phyloP scores from a whole-genome alignment of 352 stramenopile species.

The Phytophthora cryptogea region DNA sequence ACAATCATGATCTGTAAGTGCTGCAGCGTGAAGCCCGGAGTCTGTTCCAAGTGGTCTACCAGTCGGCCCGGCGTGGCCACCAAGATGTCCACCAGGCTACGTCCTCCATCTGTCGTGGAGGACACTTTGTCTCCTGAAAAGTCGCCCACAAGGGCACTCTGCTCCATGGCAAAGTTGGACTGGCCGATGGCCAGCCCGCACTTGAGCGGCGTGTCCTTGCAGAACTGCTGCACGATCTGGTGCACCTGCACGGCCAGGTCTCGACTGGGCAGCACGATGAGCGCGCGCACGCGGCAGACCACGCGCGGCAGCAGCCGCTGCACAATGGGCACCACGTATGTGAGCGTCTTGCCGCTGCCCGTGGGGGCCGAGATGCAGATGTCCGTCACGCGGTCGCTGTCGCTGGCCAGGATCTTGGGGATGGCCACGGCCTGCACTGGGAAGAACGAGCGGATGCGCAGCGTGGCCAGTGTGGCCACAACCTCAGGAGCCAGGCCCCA shows the following conservation, averaged over 20 bases:
- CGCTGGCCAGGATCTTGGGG: slow-evolving; percentile 87
- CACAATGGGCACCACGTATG: slow-evolving; percentile 96
- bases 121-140: slow-evolving; percentile 11
- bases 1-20: slow-evolving; percentile 97
- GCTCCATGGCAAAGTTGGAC: slow-evolving; percentile 87
- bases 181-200: slow-evolving; percentile 93
- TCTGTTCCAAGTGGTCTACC: slow-evolving; percentile 97
- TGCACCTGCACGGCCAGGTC: slow-evolving; percentile 95
- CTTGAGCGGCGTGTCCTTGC: slow-evolving; percentile 73
- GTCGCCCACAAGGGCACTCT: slow-evolving; percentile 65
- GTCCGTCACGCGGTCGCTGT: slow-evolving; percentile 87
- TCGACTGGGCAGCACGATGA: slow-evolving; percentile 96
- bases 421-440: slow-evolving; percentile 95
- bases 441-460: slow-evolving; percentile 91
- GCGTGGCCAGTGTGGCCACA: slow-evolving; percentile 37
- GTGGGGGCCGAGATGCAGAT: slow-evolving; percentile 98
- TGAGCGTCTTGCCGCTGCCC: slow-evolving; percentile 97
- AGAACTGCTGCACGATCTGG: slow-evolving; percentile 68
- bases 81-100: slow-evolving; percentile 95
- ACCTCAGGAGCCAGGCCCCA: slow-evolving; percentile 59
- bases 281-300: slow-evolving; percentile 89
- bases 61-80: slow-evolving; percentile 97
- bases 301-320: slow-evolving; percentile 85
- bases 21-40: slow-evolving; percentile 97
- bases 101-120: slow-evolving; percentile 50